Evolutionary conservation across 257 asterid species (phyloP), one percentile per base, ranked within the genome.

Genomic region (Nicotiana attenuata): DNA sequence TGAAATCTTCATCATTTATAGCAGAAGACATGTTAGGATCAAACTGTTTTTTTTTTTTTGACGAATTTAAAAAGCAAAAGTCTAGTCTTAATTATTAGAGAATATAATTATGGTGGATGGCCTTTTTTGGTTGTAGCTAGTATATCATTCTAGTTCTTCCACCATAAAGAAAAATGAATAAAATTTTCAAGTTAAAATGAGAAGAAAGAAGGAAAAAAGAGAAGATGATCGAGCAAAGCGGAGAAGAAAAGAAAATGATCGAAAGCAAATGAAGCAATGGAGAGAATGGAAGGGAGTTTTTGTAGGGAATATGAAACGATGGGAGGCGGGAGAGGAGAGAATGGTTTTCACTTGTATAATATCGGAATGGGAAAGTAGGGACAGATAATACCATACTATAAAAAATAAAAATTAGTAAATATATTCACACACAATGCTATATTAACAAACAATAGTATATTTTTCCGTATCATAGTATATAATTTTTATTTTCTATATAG

Each of bases 1-100:
- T 33, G 77, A 52, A 80, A 77, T 90, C 89, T 47, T 85, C 89
- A 22, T 55, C 83, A 20, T 56, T 82, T 38, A 10, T 66, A 26
- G 87, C 71, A 33, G 88, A 82, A 1, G 89, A 82, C 19, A 81
- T 82, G 85, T 68, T 85, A 82, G 81, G 76, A 80, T 84, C 76
- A 60, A 86, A 84, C 80, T 81, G 78, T 7, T 35, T 64, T 29
- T 69, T 82, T 19, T 35, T 17, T 50, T 17, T 56, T 56, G 3
- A 19, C 24, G 8, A 57, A 17, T 20, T 6, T 10, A 60, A 9
- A 14, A 60, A 22, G 66, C 24, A 9, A 57, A 55, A 19, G 60
- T 7, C 3, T 55, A 55, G 60, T 55, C 8, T 55, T 15, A 16
- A 15, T 15, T 15, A 5, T 17, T 35, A 5, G 19, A 64, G 41